Evolutionary conservation across 768 basidiomycete species (phyloP).

Genomic region (Russula lepida): DNA sequence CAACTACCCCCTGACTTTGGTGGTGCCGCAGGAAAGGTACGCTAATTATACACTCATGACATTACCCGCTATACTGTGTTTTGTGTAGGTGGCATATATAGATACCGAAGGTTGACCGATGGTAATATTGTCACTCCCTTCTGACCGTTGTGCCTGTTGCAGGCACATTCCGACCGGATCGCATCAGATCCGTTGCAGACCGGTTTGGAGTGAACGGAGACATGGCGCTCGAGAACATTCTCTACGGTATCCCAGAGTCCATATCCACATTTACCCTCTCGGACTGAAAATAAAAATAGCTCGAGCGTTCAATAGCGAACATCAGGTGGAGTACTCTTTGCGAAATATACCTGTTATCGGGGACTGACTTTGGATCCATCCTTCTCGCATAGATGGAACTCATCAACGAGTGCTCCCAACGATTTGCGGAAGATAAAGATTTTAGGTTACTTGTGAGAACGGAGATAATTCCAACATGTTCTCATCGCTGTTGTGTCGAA

Average conservation of each 20-base stretch:
- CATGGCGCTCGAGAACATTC: conserved; percentile 81
- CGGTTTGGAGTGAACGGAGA: conserved; percentile 88
- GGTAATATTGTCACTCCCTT: not conserved
- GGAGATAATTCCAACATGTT: not conserved
- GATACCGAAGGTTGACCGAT: conserved; percentile 66
- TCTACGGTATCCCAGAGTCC: conserved; percentile 52
- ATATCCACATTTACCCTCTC: not conserved
- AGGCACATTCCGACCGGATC: conserved; percentile 95
- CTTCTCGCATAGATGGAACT: conserved; percentile 63
- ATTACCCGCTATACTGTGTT: not conserved
- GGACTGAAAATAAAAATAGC: conserved; percentile 38
- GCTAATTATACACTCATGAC: conserved; percentile 2
- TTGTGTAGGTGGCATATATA: conserved; percentile 72
- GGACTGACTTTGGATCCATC: conserved; percentile 1
- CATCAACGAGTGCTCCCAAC: conserved; percentile 79
- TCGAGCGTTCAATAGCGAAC: conserved; percentile 86
- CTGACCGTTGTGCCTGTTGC: not conserved
- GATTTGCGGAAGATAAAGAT: conserved; percentile 86
- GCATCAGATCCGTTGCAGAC: conserved; percentile 84
- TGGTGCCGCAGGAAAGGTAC: conserved; percentile 81
- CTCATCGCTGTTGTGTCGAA: conserved; percentile 1
- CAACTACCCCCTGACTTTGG: conserved; percentile 88
- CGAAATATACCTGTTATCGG: not conserved
- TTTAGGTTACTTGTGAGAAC: conserved; percentile 56
- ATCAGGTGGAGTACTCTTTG: conserved; percentile 49